A percentile compares a stretch with the other conserved stretches of the same genome.
Conservation (phyloP, 352 stramenopile genomes). For the Globisporangium takayamanum region DNA sequence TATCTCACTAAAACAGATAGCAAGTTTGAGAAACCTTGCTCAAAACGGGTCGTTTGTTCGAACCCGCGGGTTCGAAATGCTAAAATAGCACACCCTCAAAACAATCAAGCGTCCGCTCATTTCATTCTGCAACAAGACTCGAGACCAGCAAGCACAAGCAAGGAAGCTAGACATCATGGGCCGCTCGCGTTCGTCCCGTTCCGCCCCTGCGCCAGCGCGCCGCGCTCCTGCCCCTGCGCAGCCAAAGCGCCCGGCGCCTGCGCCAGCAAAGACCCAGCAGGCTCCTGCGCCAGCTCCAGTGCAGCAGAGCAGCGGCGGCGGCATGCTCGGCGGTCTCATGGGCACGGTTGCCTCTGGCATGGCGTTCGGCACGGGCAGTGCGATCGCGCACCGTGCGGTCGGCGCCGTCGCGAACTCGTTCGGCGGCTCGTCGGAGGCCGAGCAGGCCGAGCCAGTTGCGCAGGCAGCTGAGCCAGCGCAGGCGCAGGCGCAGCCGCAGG, state of each 20-base stretch:
- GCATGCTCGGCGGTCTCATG: slow-evolving; percentile 94
- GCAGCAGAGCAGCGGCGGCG: slow-evolving; percentile 44
- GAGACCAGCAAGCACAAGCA: slow-evolving; percentile 14
- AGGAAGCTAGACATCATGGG: slow-evolving; percentile 25
- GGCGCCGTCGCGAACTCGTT: slow-evolving; percentile 70
- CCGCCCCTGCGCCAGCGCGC: slow-evolving; percentile 37
- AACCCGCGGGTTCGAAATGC: slow-evolving; percentile 9
- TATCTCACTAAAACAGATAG: too few relatives aligned
- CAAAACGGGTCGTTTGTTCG: slow-evolving; percentile 1
- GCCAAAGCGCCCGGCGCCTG: slow-evolving; percentile 27
- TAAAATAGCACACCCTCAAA: slow-evolving; percentile 1
- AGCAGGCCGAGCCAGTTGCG: slow-evolving; percentile 17
- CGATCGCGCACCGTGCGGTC: slow-evolving; percentile 93
- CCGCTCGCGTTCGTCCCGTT: slow-evolving; percentile 59
- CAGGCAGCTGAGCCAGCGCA: slow-evolving; percentile 30
- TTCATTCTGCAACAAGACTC: slow-evolving; percentile 17
- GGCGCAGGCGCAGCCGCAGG: slow-evolving; percentile 27
- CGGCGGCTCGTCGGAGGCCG: slow-evolving; percentile 29
- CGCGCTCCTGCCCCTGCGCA: slow-evolving; percentile 26
- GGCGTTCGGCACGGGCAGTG: slow-evolving; percentile 96
- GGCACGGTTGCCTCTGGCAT: slow-evolving; percentile 95
- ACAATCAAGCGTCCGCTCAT: slow-evolving; percentile 1
- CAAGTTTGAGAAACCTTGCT: too few relatives aligned
- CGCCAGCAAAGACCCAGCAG: slow-evolving; percentile 44
- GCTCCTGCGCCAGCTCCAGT: slow-evolving; percentile 45